A percentile compares a stretch with the other conserved stretches of the same genome.
phyloP scores from a whole-genome alignment of 1,284 basidiomycete genomes.

The Farysia itapuensis region DNA sequence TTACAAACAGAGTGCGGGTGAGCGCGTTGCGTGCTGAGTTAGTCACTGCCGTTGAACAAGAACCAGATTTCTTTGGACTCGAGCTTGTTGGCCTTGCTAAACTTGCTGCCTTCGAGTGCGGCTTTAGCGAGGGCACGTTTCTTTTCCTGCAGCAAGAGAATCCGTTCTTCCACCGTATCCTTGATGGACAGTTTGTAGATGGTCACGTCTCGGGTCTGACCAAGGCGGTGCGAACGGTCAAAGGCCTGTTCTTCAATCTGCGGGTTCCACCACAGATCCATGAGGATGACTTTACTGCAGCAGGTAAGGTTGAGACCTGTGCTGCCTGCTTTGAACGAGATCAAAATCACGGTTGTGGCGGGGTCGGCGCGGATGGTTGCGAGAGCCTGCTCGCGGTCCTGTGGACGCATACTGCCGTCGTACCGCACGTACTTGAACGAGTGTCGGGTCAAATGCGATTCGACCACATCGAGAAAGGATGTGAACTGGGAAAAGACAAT shows the following conservation, averaged over 20 bases:
- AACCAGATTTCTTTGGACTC: constrained; percentile 38
- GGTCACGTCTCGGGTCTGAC: constrained; percentile 81
- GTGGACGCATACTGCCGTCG: constrained; percentile 80
- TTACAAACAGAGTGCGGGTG: no score
- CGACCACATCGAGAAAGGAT: constrained; percentile 80
- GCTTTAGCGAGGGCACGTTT: constrained; percentile 83
- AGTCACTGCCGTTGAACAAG: constrained; percentile 31
- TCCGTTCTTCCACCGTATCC: constrained; percentile 85
- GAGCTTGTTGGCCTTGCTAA: constrained; percentile 68
- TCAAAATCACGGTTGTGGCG: constrained; percentile 74
- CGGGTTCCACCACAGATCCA: constrained; percentile 84
- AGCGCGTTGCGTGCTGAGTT: no score
- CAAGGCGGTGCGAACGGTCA: constrained; percentile 85
- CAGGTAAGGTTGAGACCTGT: constrained; percentile 92
- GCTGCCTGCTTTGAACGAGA: constrained; percentile 94
- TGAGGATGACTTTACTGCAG: constrained; percentile 89
- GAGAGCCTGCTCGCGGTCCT: constrained; percentile 74
- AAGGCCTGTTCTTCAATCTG: constrained; percentile 77
- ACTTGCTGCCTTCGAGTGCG: constrained; percentile 81
- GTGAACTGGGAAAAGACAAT: constrained; percentile 83
- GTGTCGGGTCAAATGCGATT: constrained; percentile 73
- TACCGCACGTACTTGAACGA: constrained; percentile 79
- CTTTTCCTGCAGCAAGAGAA: constrained; percentile 70
- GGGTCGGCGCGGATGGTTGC: constrained; percentile 71
- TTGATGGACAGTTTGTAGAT: constrained; percentile 91